phyloP scores from a whole-genome alignment of 768 basidiomycete species.

The Naematelia encephala region DNA sequence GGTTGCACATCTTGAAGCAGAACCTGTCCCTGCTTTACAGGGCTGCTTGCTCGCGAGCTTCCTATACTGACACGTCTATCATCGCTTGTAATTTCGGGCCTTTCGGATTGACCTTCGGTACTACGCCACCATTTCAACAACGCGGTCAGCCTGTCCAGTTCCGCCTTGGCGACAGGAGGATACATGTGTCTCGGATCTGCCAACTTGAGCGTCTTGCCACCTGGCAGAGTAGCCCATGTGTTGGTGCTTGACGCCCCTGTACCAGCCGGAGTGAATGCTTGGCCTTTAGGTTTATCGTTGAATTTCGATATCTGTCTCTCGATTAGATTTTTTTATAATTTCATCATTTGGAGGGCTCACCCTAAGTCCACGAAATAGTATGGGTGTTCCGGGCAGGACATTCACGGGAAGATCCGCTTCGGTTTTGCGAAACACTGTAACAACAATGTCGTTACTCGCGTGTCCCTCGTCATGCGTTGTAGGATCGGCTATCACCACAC shows the following conservation, averaged over 20 bases:
- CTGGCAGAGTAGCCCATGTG: constrained; percentile 23
- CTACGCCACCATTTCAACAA: constrained; percentile 22
- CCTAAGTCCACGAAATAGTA: constrained; percentile 22
- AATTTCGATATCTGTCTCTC: constrained; percentile 12
- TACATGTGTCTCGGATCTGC: constrained; percentile 6
- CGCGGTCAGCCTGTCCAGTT: constrained; percentile 21
- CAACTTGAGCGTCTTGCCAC: constrained; percentile 7
- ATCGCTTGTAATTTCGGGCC: background rate
- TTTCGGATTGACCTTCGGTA: background rate
- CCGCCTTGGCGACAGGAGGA: constrained; percentile 8
- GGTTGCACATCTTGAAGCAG: constrained; percentile 8
- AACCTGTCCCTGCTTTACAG: constrained; percentile 3
- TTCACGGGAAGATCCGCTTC: constrained; percentile 16
- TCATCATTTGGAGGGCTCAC: constrained; percentile 9
- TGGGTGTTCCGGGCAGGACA: constrained; percentile 16
- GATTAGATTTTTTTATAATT: background rate
- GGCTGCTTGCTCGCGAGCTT: background rate
- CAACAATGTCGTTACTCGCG: constrained; percentile 25
- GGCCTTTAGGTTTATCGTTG: constrained; percentile 32
- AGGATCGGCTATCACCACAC: constrained; percentile 30
- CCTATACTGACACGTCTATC: background rate
- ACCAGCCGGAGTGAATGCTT: constrained; percentile 11
- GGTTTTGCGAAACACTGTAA: constrained; percentile 24
- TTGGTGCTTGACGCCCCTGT: background rate
- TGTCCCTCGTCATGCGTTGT: constrained; percentile 9